phyloP scores from a whole-genome alignment of 352 stramenopile species.

The Pelagophyceae sp. region DNA sequence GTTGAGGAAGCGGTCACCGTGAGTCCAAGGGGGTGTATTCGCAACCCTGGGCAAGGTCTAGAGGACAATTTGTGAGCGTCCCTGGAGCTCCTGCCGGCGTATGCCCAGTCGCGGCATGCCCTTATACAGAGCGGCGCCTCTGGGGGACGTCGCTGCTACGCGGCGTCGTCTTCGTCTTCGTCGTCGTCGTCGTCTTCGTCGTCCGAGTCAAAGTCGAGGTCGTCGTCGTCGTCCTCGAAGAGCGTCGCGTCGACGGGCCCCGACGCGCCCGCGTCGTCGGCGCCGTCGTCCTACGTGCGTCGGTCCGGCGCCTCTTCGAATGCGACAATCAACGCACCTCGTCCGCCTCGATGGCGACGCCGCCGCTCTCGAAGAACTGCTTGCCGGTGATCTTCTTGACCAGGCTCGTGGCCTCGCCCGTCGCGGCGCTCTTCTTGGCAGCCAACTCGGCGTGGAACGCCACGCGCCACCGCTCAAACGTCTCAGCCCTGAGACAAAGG shows the following conservation, averaged over 20 bases:
- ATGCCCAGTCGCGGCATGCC: too few relatives aligned
- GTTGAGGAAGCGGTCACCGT: too few relatives aligned
- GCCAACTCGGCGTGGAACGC: not conserved
- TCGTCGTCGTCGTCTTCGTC: not conserved
- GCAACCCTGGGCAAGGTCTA: too few relatives aligned
- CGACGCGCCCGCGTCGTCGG: not conserved
- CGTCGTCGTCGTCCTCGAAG: constrained; percentile 17
- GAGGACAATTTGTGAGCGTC: too few relatives aligned
- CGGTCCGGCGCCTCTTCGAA: not conserved
- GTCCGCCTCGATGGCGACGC: not conserved
- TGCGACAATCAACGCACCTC: too few relatives aligned
- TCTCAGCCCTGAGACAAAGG: too few relatives aligned
- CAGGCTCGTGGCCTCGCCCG: not conserved
- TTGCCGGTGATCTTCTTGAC: constrained; percentile 15
- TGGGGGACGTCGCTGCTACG: too few relatives aligned
- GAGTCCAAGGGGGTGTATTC: too few relatives aligned
- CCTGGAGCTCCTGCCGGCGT: too few relatives aligned
- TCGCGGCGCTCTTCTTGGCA: not conserved
- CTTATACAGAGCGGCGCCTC: too few relatives aligned
- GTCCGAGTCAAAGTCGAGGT: constrained; percentile 16
- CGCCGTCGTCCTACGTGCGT: not conserved
- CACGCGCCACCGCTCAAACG: not conserved
- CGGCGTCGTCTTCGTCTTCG: not conserved
- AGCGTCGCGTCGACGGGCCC: not conserved
- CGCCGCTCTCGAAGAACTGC: not conserved